Evolutionary conservation across 164 flowering plant species (phyloP).

Genomic region (Aristolochia californica): DNA sequence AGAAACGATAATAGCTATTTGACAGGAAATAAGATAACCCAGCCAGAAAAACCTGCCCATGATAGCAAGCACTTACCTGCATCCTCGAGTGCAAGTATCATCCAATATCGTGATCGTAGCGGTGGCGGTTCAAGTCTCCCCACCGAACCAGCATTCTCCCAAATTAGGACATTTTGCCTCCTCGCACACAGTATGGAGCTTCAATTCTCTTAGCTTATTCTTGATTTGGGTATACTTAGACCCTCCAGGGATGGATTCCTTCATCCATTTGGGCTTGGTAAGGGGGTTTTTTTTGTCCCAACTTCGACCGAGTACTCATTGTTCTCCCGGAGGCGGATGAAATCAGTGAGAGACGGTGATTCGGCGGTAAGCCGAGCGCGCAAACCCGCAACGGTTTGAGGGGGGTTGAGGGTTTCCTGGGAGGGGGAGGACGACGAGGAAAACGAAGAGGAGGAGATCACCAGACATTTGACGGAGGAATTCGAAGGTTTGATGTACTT

Average conservation of each 20-base stretch:
- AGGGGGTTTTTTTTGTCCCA: conserved; percentile 25
- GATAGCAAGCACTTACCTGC: conserved; percentile 13
- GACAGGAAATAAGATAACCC: too few relatives aligned
- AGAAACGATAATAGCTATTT: too few relatives aligned
- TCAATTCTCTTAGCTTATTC: conserved; percentile 22
- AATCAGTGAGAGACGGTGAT: conserved; percentile 17
- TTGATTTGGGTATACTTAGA: conserved; percentile 21
- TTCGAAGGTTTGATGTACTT: conserved; percentile 1
- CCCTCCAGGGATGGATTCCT: conserved; percentile 24
- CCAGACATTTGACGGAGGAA: too few relatives aligned
- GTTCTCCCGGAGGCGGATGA: conserved; percentile 12
- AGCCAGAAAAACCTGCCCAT: too few relatives aligned
- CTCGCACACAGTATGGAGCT: conserved; percentile 26
- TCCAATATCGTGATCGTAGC: conserved; percentile 29
- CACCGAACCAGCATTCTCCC: conserved; percentile 31
- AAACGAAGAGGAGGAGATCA: not conserved
- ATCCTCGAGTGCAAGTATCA: conserved; percentile 26
- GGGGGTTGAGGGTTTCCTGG: not conserved
- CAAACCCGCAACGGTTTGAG: conserved; percentile 13
- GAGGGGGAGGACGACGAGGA: not conserved
- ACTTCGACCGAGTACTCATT: conserved; percentile 23
- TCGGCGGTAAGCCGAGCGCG: conserved; percentile 15
- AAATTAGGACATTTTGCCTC: conserved; percentile 26
- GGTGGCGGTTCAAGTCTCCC: conserved; percentile 27
- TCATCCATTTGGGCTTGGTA: conserved; percentile 32